A percentile compares a stretch with the other conserved stretches of the same genome.
phyloP scores from a whole-genome alignment of 257 asterid species.

The Solanum tarijense region DNA sequence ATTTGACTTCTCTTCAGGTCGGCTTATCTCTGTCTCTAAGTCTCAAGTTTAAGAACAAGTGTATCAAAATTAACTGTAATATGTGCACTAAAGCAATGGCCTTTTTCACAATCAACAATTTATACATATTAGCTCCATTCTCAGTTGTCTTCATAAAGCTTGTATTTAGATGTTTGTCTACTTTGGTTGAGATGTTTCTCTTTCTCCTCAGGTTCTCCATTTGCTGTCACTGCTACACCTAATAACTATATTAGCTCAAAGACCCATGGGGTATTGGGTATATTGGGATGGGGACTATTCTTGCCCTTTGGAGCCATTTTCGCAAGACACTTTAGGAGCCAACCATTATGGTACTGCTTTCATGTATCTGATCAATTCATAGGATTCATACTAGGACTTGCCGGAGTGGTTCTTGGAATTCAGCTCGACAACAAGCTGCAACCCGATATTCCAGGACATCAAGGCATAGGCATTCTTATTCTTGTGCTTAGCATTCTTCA shows the following conservation, averaged over 20 bases:
- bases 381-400: conserved; percentile 66
- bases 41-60: neutral
- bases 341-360: conserved; percentile 59
- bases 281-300: conserved; percentile 75
- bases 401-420: conserved; percentile 58
- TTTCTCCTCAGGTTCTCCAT: conserved; percentile 29
- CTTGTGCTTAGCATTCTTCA: conserved; percentile 64
- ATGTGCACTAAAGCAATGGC: neutral
- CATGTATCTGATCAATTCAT: conserved; percentile 58
- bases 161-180: neutral
- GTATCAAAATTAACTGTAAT: neutral
- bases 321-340: conserved; percentile 66
- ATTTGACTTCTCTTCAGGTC: conserved; percentile 77
- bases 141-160: neutral
- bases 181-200: neutral
- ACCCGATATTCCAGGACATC: conserved; percentile 53
- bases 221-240: conserved; percentile 14
- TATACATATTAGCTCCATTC: neutral
- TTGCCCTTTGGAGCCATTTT: conserved; percentile 70
- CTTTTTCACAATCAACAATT: neutral
- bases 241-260: conserved; percentile 27
- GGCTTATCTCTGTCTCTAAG: neutral
- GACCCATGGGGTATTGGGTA: conserved; percentile 66
- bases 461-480: conserved; percentile 71
- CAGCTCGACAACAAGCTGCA: conserved; percentile 55